phyloP scores from a whole-genome alignment of 495 filamentous ascomycete species.

The Penicillium coprophilum region DNA sequence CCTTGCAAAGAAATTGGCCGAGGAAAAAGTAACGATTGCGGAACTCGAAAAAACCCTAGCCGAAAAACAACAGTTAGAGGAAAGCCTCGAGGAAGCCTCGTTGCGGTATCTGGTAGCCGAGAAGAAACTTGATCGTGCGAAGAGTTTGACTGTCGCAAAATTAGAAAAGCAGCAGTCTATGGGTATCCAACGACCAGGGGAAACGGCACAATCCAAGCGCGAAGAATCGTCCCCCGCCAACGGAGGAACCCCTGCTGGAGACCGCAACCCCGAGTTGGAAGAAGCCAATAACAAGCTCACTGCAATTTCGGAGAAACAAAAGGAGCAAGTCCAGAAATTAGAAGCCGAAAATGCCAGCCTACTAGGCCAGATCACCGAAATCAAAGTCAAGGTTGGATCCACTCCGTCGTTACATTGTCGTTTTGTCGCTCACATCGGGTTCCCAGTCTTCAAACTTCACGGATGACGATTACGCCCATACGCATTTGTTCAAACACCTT shows the following conservation, averaged over 20 bases:
- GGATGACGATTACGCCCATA: slow-evolving; percentile 91
- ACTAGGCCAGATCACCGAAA: slow-evolving; percentile 72
- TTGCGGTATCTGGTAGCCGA: slow-evolving; percentile 92
- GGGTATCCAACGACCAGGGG: slow-evolving; percentile 52
- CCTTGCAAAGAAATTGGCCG: slow-evolving; percentile 69
- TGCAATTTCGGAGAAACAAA: slow-evolving; percentile 75
- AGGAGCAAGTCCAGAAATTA: slow-evolving; percentile 77
- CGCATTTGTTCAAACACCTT: slow-evolving; percentile 87
- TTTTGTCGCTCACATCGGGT: slow-evolving; percentile 8
- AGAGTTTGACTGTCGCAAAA: slow-evolving; percentile 86
- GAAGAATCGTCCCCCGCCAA: slow-evolving; percentile 54
- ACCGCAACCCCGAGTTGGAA: slow-evolving; percentile 58
- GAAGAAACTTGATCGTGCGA: slow-evolving; percentile 84
- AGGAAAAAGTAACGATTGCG: slow-evolving; percentile 74
- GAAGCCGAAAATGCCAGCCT: slow-evolving; percentile 77
- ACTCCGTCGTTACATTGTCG: background rate
- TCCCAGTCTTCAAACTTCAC: slow-evolving; percentile 63
- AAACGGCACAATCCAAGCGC: slow-evolving; percentile 55
- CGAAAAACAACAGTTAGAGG: slow-evolving; percentile 81
- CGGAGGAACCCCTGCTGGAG: slow-evolving; percentile 53
- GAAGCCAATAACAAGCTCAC: slow-evolving; percentile 70
- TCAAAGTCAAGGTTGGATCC: slow-evolving; percentile 54
- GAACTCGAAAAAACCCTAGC: slow-evolving; percentile 72
- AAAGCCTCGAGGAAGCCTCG: slow-evolving; percentile 80
- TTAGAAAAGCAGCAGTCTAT: slow-evolving; percentile 85